These are phyloP conservation scores for Oryza meridionalis DNA, from an alignment of 176 grass and related monocot species.

Conservation along the genomic window DNA sequence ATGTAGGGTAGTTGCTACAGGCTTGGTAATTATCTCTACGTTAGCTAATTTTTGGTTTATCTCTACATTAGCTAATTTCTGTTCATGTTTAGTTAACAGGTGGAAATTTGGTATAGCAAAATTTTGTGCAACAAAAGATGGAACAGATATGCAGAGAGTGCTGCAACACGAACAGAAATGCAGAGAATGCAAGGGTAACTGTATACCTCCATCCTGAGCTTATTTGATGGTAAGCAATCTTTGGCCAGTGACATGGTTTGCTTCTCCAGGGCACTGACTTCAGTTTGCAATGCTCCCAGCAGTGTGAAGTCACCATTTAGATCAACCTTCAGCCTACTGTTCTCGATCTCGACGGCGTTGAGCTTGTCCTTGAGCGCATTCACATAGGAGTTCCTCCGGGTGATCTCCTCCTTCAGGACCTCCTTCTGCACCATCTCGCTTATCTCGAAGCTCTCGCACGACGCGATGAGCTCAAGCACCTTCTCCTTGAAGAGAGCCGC, in stretches of 20 bases:
- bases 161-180: conserved; percentile 2
- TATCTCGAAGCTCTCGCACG: conserved; percentile 87
- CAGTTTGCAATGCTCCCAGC: conserved; percentile 63
- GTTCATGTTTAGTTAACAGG: not conserved
- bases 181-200: not conserved
- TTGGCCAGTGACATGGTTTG: conserved; percentile 66
- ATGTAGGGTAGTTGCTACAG: not conserved
- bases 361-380: conserved; percentile 78
- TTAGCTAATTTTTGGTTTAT: not conserved
- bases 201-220: conserved; percentile 67
- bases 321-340: conserved; percentile 80
- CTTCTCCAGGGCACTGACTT: conserved; percentile 70
- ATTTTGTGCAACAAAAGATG: not conserved
- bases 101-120: too few species aligned
- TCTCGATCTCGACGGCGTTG: conserved; percentile 69
- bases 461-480: conserved; percentile 66
- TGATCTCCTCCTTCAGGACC: conserved; percentile 84
- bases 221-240: conserved; percentile 54
- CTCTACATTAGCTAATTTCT: not conserved
- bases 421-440: conserved; percentile 78
- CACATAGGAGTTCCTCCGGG: conserved; percentile 62
- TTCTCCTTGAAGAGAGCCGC: conserved; percentile 85
- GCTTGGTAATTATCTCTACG: not conserved
- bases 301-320: conserved; percentile 67
- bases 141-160: not conserved